Conservation (phyloP, 2,329 filamentous ascomycete genomes). For the Elsinoe necatrix region DNA sequence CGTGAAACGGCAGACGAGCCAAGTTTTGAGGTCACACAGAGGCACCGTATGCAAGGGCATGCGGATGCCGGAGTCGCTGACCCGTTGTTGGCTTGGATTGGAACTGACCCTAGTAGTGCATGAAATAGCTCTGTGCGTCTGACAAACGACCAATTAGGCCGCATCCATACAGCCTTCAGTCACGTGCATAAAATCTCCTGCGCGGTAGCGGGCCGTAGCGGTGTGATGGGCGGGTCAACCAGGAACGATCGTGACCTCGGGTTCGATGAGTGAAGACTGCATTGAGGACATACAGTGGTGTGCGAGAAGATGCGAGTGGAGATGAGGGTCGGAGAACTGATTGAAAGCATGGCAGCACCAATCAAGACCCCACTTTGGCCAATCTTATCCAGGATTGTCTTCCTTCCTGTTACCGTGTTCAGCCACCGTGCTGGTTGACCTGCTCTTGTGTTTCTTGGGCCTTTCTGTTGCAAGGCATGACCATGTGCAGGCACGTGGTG, state of each 20-base stretch:
- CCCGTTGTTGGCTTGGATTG: neutral
- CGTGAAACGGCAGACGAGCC: neutral
- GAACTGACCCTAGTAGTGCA: neutral
- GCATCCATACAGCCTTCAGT: neutral
- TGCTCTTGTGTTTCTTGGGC: neutral
- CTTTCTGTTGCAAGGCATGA: neutral
- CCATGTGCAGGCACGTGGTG: neutral
- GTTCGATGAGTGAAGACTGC: neutral
- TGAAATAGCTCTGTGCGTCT: neutral
- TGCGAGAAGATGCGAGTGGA: neutral
- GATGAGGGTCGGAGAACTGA: neutral
- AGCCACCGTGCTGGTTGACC: neutral
- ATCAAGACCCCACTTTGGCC: neutral
- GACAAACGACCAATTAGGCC: neutral
- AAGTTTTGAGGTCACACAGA: conserved; percentile 5
- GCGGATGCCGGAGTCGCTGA: neutral
- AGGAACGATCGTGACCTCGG: neutral
- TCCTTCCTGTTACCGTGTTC: neutral
- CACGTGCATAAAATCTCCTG: neutral
- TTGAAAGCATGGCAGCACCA: neutral
- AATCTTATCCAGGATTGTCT: neutral
- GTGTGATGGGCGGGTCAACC: neutral
- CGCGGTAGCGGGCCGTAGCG: conserved; percentile 10
- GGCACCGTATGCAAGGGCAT: neutral
- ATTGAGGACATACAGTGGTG: conserved; percentile 1